phyloP scores from a whole-genome alignment of 768 basidiomycete genomes.

The Neoboletus magnificus region DNA sequence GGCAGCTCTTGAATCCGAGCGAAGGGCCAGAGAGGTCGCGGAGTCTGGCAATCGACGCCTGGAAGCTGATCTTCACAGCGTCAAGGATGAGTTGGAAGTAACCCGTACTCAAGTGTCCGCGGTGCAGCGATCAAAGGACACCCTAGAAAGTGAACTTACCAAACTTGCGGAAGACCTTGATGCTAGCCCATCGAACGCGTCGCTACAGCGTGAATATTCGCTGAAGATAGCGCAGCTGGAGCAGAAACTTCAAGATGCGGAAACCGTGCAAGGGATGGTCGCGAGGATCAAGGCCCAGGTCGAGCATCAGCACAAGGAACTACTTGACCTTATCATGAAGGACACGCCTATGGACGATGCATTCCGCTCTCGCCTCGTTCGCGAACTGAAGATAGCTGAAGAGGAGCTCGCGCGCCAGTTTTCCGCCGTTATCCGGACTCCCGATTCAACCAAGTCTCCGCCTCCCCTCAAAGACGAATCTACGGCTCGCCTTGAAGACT shows the following conservation, averaged over 20 bases:
- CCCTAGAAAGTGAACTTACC: conserved; percentile 64
- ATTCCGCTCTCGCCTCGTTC: conserved; percentile 60
- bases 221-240: conserved; percentile 60
- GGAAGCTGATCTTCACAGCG: conserved; percentile 56
- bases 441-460: conserved; percentile 48
- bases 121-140: conserved; percentile 59
- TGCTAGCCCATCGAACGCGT: conserved; percentile 50
- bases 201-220: conserved; percentile 63
- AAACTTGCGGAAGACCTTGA: conserved; percentile 61
- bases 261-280: conserved; percentile 46
- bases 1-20: conserved; percentile 64
- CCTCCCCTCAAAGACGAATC: conserved; percentile 32
- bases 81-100: conserved; percentile 55
- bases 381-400: conserved; percentile 60
- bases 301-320: conserved; percentile 67
- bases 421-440: conserved; percentile 31
- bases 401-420: conserved; percentile 33
- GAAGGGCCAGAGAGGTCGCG: conserved; percentile 59
- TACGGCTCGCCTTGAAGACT: conserved; percentile 57
- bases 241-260: conserved; percentile 54
- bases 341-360: conserved; percentile 55
- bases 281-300: conserved; percentile 59
- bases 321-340: conserved; percentile 60
- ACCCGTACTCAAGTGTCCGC: conserved; percentile 49
- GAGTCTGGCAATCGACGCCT: conserved; percentile 60